Evolutionary conservation across 2,329 filamentous ascomycete genomes (phyloP).

Genomic region (Trichoderma cornu-damae): DNA sequence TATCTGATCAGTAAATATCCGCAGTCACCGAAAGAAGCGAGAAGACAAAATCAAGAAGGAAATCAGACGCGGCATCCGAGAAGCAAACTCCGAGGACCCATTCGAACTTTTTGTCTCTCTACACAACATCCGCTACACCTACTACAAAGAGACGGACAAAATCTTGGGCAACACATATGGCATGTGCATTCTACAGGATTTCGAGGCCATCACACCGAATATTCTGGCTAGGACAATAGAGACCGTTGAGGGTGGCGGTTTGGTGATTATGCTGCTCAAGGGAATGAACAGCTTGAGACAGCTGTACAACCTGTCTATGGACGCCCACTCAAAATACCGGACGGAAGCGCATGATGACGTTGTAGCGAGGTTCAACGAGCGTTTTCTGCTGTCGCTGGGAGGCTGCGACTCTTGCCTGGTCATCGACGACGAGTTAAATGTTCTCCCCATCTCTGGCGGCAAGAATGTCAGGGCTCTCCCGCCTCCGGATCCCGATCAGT

Average conservation of each 20-base stretch:
- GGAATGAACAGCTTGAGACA: slow-evolving; percentile 97
- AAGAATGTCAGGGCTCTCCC: slow-evolving; percentile 82
- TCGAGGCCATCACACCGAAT: slow-evolving; percentile 97
- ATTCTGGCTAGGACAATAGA: slow-evolving; percentile 90
- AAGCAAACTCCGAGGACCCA: slow-evolving; percentile 86
- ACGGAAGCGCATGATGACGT: slow-evolving; percentile 96
- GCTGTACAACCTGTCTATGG: slow-evolving; percentile 95
- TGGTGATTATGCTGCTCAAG: slow-evolving; percentile 87
- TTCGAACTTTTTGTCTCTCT: slow-evolving; percentile 97
- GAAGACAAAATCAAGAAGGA: slow-evolving; percentile 98
- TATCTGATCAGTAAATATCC: background rate
- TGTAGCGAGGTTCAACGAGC: slow-evolving; percentile 92
- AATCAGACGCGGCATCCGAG: slow-evolving; percentile 88
- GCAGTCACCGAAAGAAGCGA: slow-evolving; percentile 83
- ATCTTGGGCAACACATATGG: slow-evolving; percentile 97
- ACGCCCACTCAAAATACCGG: slow-evolving; percentile 91
- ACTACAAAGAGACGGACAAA: slow-evolving; percentile 99
- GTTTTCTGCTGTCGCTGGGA: slow-evolving; percentile 92
- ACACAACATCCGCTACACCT: slow-evolving; percentile 96
- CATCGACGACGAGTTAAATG: slow-evolving; percentile 95
- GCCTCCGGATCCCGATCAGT: slow-evolving; percentile 66
- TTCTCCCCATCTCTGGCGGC: slow-evolving; percentile 91
- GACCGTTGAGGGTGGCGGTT: slow-evolving; percentile 91
- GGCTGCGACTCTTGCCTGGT: slow-evolving; percentile 92
- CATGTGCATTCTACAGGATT: slow-evolving; percentile 97